Evolutionary conservation across 495 filamentous ascomycete species (phyloP).

Genomic region (Ascobolus immersus): DNA sequence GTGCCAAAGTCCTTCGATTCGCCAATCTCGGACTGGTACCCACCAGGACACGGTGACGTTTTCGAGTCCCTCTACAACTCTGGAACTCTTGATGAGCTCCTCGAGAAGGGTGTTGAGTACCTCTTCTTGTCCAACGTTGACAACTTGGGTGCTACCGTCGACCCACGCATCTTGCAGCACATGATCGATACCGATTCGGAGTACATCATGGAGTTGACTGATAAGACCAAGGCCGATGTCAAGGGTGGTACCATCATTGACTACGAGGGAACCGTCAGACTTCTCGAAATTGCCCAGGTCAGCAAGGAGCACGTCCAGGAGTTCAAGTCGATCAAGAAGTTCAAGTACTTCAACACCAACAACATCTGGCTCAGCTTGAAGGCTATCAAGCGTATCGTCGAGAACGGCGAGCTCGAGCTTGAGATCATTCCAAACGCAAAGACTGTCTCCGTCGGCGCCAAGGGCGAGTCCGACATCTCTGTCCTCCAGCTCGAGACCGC

Average conservation of each 20-base stretch:
- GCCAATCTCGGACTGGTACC: slow-evolving; percentile 90
- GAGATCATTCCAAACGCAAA: slow-evolving; percentile 99
- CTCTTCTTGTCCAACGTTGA: slow-evolving; percentile 98
- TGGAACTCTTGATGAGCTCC: slow-evolving; percentile 84
- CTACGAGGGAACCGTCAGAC: slow-evolving; percentile 83
- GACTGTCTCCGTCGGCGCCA: slow-evolving; percentile 94
- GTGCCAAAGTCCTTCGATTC: slow-evolving; percentile 79
- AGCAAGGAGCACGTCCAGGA: slow-evolving; percentile 99
- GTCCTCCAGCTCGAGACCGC: slow-evolving; percentile 98
- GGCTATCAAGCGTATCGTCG: slow-evolving; percentile 94
- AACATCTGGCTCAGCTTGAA: slow-evolving; percentile 99
- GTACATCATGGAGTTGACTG: slow-evolving; percentile 99
- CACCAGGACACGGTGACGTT: slow-evolving; percentile 95
- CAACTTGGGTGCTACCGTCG: slow-evolving; percentile 93
- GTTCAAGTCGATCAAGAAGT: slow-evolving; percentile 99
- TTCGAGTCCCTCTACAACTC: slow-evolving; percentile 99
- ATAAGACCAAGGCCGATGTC: slow-evolving; percentile 99
- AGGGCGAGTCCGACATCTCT: slow-evolving; percentile 91
- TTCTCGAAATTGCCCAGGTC: slow-evolving; percentile 98
- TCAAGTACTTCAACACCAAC: slow-evolving; percentile 99
- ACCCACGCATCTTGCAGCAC: slow-evolving; percentile 92
- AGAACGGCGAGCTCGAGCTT: slow-evolving; percentile 96
- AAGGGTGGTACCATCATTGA: slow-evolving; percentile 99
- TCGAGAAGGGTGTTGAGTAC: slow-evolving; percentile 82
- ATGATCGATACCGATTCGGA: slow-evolving; percentile 89